phyloP scores from a whole-genome alignment of 257 asterid genomes.

The Asclepias syriaca region DNA sequence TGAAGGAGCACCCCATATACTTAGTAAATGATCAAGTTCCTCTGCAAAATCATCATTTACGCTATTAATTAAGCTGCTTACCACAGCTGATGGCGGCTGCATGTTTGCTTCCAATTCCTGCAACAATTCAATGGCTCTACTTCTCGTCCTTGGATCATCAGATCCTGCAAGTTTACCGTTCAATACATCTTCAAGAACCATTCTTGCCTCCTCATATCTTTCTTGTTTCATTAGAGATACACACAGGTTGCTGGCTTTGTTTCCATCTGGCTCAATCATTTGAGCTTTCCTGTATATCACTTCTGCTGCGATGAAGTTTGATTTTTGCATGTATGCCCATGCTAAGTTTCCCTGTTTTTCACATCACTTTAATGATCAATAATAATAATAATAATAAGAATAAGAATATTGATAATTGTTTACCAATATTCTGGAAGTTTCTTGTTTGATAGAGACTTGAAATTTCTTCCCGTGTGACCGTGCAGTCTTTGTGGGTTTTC shows the following conservation, averaged over 20 bases:
- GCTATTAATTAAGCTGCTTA: conserved; percentile 3
- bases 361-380: too few species aligned
- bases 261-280: conserved; percentile 75
- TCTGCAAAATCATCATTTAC: conserved; percentile 49
- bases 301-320: conserved; percentile 70
- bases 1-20: conserved; percentile 59
- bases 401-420: not conserved
- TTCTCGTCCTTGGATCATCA: conserved; percentile 46
- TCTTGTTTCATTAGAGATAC: conserved; percentile 61
- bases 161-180: conserved; percentile 51
- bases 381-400: too few species aligned
- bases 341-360: conserved; percentile 65
- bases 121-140: conserved; percentile 50
- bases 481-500: conserved; percentile 80
- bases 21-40: conserved; percentile 49
- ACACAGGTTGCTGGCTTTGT: conserved; percentile 76
- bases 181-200: conserved; percentile 54
- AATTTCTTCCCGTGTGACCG: conserved; percentile 89
- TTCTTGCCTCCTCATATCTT: conserved; percentile 52
- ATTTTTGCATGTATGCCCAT: conserved; percentile 88
- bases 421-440: conserved; percentile 72
- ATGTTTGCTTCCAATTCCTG: conserved; percentile 26
- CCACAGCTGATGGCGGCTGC: conserved; percentile 29
- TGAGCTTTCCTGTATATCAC: conserved; percentile 78
- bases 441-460: conserved; percentile 73